A percentile compares a stretch with the other conserved stretches of the same genome.
phyloP scores from a whole-genome alignment of 345 rosid species.

The Citrus hindsii region DNA sequence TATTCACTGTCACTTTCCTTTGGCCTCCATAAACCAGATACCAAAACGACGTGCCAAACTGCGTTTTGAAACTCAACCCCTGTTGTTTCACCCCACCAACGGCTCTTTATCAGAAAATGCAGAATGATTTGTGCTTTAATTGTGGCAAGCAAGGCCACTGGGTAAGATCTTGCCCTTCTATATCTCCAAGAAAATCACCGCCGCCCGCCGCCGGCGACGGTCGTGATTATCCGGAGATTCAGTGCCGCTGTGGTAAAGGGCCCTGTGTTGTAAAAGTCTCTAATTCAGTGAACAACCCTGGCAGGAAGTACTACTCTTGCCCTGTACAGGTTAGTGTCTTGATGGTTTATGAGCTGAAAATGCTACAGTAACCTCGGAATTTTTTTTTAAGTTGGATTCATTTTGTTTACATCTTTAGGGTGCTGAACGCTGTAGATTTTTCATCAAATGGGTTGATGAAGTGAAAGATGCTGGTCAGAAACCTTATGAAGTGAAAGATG shows the following conservation, averaged over 20 bases:
- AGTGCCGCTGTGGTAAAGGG: constrained; percentile 15
- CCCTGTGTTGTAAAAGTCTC: neutral
- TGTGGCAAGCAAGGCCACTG: constrained; percentile 20
- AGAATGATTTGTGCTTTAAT: neutral
- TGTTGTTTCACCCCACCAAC: neutral
- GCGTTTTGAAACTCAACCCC: neutral
- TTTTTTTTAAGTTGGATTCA: neutral
- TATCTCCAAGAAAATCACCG: constrained; percentile 2
- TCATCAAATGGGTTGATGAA: constrained; percentile 16
- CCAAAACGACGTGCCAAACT: neutral
- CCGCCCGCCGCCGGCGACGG: neutral
- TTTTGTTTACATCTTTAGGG: neutral
- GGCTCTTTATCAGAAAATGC: neutral
- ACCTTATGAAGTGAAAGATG: neutral
- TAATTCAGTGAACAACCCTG: neutral
- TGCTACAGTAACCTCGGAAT: neutral
- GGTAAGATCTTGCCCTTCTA: constrained; percentile 8
- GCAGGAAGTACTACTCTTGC: constrained; percentile 8
- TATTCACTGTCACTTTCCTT: neutral
- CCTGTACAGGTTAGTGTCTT: neutral
- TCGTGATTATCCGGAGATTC: constrained; percentile 6
- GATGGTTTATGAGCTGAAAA: neutral
- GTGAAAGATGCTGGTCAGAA: neutral
- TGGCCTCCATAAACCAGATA: neutral
- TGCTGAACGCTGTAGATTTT: neutral